A percentile compares a stretch with the other conserved stretches of the same genome.
These are phyloP conservation scores for Tolypocladium paradoxum DNA, from an alignment of 2,329 filamentous ascomycete genomes.

Conservation along the genomic window DNA sequence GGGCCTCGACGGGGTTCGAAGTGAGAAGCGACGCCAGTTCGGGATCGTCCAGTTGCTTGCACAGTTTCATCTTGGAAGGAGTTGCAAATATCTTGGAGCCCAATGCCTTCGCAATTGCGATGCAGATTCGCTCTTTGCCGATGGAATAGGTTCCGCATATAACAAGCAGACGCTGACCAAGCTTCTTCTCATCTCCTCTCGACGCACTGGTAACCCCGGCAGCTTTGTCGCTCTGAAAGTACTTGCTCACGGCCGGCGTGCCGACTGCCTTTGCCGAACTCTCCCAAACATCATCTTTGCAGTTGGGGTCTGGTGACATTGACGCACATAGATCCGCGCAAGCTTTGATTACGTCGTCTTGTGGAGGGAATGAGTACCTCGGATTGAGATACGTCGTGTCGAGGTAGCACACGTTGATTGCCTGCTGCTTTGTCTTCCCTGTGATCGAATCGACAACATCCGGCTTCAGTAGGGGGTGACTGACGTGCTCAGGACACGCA, in stretches of 20 bases:
- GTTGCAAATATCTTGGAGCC: conserved; percentile 84
- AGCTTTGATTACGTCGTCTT: conserved; percentile 75
- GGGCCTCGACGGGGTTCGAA: conserved; percentile 67
- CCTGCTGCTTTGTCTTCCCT: conserved; percentile 67
- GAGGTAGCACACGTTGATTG: conserved; percentile 90
- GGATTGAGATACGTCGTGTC: conserved; percentile 97
- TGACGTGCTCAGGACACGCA: conserved; percentile 74
- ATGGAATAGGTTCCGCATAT: conserved; percentile 97
- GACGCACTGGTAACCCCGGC: conserved; percentile 19
- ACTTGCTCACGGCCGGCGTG: conserved; percentile 38
- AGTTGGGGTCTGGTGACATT: conserved; percentile 53
- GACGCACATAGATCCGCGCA: conserved; percentile 82
- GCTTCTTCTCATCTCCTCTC: conserved; percentile 9
- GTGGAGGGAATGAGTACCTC: conserved; percentile 85
- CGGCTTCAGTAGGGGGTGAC: conserved; percentile 71
- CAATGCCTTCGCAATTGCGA: conserved; percentile 81
- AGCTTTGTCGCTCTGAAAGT: conserved; percentile 31
- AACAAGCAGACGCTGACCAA: conserved; percentile 60
- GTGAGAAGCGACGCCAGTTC: conserved; percentile 74
- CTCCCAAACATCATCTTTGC: conserved; percentile 36
- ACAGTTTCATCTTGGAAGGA: conserved; percentile 72
- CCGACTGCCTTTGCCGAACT: conserved; percentile 29
- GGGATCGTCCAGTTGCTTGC: conserved; percentile 72
- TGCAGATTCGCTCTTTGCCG: conserved; percentile 91
- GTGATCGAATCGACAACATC: conserved; percentile 59